Evolutionary conservation across 2,329 filamentous ascomycete genomes (phyloP).

Genomic region (Coniochaeta sp.): DNA sequence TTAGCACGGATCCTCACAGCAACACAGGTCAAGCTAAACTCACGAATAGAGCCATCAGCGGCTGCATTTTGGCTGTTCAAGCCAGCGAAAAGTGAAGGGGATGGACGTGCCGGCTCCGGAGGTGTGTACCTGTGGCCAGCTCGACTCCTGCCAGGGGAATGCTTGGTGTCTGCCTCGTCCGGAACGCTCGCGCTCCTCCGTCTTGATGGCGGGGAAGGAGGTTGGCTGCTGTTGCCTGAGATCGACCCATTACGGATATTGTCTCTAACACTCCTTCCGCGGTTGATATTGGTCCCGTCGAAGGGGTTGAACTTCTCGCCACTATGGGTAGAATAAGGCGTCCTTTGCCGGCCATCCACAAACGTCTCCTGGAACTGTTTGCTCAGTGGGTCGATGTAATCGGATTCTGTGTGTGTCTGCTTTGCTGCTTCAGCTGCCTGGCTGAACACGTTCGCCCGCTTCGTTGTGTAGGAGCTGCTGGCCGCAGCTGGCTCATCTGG

Average conservation of each 20-base stretch:
- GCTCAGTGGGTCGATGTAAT: conserved; percentile 33
- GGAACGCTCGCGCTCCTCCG: conserved; percentile 24
- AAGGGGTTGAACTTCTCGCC: conserved; percentile 54
- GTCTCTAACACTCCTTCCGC: conserved; percentile 38
- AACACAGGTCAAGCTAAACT: not conserved
- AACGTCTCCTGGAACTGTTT: conserved; percentile 32
- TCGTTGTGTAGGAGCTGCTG: conserved; percentile 41
- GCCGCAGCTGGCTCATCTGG: conserved; percentile 43
- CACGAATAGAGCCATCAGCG: not conserved
- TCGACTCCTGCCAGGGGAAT: not conserved
- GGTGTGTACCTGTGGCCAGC: not conserved
- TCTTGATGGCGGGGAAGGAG: conserved; percentile 11
- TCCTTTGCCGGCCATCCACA: conserved; percentile 44
- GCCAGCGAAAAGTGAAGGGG: not conserved
- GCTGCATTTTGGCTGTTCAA: not conserved
- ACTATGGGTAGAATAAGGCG: conserved; percentile 46
- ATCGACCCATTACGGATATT: conserved; percentile 14
- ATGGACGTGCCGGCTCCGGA: not conserved
- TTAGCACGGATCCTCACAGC: conserved; percentile 6
- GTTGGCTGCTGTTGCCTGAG: conserved; percentile 12
- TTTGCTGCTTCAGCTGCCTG: conserved; percentile 13
- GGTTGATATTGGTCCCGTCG: conserved; percentile 34
- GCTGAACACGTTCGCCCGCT: conserved; percentile 14
- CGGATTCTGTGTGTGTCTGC: conserved; percentile 6
- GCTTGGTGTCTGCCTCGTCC: conserved; percentile 17